These are phyloP conservation scores for Fraxinus latifolia DNA, from an alignment of 305 asterid genomes.

Conservation along the genomic window DNA sequence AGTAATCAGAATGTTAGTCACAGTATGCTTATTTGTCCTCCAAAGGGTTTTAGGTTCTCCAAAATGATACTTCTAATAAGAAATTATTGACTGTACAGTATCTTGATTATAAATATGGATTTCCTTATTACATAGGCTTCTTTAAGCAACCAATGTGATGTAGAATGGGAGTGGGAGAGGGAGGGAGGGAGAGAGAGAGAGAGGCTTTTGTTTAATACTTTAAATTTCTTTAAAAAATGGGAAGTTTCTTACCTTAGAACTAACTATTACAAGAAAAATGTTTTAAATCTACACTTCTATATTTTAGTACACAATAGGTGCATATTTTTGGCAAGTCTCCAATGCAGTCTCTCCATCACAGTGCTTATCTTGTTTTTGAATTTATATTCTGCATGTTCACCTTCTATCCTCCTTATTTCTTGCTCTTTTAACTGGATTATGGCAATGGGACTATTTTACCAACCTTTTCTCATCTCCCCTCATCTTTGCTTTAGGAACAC, in stretches of 20 bases:
- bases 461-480: background rate
- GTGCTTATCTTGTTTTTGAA: background rate
- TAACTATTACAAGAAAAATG: background rate
- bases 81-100: background rate
- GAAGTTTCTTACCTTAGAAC: background rate
- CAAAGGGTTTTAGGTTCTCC: conserved; percentile 13
- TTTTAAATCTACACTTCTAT: background rate
- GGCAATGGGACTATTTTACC: background rate
- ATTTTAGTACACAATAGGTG: background rate
- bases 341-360: background rate
- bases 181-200: background rate
- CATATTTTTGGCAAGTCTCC: background rate
- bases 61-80: background rate
- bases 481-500: background rate
- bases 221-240: background rate
- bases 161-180: background rate
- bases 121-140: conserved; percentile 9
- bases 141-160: background rate
- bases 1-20: conserved; percentile 22
- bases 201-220: background rate
- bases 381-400: background rate
- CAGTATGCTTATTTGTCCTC: conserved; percentile 13
- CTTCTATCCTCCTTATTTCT: background rate
- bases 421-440: background rate
- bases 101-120: background rate